These are phyloP conservation scores for Rhizomucor miehei DNA, from an alignment of 371 early-diverging fungal genomes.

Conservation along the genomic window DNA sequence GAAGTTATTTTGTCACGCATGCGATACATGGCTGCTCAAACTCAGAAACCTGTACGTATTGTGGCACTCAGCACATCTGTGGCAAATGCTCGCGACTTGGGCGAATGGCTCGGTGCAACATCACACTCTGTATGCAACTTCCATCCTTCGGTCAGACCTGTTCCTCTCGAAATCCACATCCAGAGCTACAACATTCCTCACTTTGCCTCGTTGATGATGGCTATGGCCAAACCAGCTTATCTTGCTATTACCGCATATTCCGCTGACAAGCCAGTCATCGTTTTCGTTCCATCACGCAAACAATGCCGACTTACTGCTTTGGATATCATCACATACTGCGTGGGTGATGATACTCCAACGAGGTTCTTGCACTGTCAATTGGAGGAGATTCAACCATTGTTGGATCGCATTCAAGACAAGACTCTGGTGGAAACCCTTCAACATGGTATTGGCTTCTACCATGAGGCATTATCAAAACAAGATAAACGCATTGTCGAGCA, in stretches of 20 bases:
- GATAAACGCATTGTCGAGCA: constrained; percentile 76
- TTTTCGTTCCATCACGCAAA: constrained; percentile 92
- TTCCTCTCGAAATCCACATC: constrained; percentile 92
- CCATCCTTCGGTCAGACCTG: constrained; percentile 89
- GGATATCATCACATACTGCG: constrained; percentile 77
- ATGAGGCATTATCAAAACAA: constrained; percentile 77
- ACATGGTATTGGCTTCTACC: constrained; percentile 89
- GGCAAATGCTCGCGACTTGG: constrained; percentile 94
- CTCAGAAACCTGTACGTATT: constrained; percentile 80
- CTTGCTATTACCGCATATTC: constrained; percentile 71
- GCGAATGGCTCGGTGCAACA: constrained; percentile 93
- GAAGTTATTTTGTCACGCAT: constrained; percentile 92
- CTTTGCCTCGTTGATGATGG: constrained; percentile 91
- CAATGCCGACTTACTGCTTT: constrained; percentile 88
- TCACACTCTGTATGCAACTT: constrained; percentile 85
- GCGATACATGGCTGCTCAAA: constrained; percentile 88
- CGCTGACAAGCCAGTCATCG: constrained; percentile 66
- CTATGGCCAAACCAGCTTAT: constrained; percentile 91
- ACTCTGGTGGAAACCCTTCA: constrained; percentile 68
- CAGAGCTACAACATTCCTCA: constrained; percentile 89
- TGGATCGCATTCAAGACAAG: constrained; percentile 71
- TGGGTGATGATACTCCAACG: constrained; percentile 66
- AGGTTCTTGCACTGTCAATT: constrained; percentile 72
- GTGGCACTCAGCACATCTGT: constrained; percentile 87
- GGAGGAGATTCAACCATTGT: constrained; percentile 60